Conservation (phyloP, 1,284 basidiomycete genomes). For the Ganoderma resinaceum region DNA sequence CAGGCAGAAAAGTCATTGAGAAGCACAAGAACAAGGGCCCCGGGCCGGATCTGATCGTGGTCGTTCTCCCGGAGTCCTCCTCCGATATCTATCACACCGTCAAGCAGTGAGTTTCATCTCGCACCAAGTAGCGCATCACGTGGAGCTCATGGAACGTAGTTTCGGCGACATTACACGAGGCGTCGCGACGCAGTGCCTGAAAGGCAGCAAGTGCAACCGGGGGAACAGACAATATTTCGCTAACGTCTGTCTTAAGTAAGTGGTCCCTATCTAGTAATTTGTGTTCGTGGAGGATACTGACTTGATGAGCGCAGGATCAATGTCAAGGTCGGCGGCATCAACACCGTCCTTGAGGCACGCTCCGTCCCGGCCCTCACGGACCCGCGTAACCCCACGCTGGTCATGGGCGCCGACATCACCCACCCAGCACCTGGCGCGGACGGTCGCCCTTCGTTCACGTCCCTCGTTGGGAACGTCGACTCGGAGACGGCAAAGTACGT, state of each 20-base stretch:
- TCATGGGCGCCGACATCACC: slow-evolving; percentile 57
- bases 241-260: slow-evolving; percentile 58
- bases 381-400: slow-evolving; percentile 46
- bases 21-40: slow-evolving; percentile 38
- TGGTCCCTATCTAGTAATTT: neutral
- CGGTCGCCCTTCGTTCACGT: slow-evolving; percentile 55
- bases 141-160: slow-evolving; percentile 10
- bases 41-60: slow-evolving; percentile 65
- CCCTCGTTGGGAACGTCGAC: slow-evolving; percentile 61
- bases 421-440: slow-evolving; percentile 53
- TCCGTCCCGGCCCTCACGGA: slow-evolving; percentile 1
- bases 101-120: slow-evolving; percentile 65
- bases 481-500: slow-evolving; percentile 44
- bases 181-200: slow-evolving; percentile 78
- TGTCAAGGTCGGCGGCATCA: slow-evolving; percentile 51
- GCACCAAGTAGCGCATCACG: neutral
- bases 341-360: slow-evolving; percentile 40
- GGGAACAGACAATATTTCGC: slow-evolving; percentile 59
- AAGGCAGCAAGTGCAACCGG: slow-evolving; percentile 62
- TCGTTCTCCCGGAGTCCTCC: slow-evolving; percentile 74
- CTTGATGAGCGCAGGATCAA: slow-evolving; percentile 47
- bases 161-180: slow-evolving; percentile 45
- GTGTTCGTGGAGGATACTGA: neutral
- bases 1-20: slow-evolving; percentile 50
- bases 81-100: slow-evolving; percentile 77